phyloP scores from a whole-genome alignment of 257 asterid genomes.

The Solanum virginianum region DNA sequence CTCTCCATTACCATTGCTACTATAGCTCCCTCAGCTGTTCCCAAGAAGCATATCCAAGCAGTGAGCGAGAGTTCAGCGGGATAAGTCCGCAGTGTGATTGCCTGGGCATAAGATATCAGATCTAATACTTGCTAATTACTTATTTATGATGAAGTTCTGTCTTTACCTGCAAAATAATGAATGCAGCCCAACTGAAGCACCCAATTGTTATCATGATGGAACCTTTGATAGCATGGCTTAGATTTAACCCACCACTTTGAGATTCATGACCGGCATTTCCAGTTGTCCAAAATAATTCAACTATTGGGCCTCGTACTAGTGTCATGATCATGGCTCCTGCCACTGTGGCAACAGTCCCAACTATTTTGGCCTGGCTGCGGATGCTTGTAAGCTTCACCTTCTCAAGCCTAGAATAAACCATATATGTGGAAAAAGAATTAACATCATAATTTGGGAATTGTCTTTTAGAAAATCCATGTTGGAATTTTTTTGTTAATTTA shows the following conservation, averaged over 20 bases:
- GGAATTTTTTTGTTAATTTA: not conserved
- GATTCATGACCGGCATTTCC: slow-evolving; percentile 4
- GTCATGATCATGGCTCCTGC: slow-evolving; percentile 99
- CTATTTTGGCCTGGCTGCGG: slow-evolving; percentile 82
- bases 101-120: slow-evolving; percentile 19
- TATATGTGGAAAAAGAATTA: not conserved
- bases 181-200: slow-evolving; percentile 80
- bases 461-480: not conserved
- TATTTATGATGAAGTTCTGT: not conserved
- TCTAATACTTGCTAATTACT: not conserved
- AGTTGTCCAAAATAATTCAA: slow-evolving; percentile 64
- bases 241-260: slow-evolving; percentile 24
- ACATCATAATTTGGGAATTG: not conserved
- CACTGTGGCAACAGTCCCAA: slow-evolving; percentile 70
- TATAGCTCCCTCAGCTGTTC: slow-evolving; percentile 61
- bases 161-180: slow-evolving; percentile 84
- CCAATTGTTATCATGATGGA: slow-evolving; percentile 70
- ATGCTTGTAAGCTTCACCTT: slow-evolving; percentile 58
- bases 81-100: slow-evolving; percentile 54
- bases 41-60: slow-evolving; percentile 81
- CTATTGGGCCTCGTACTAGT: slow-evolving; percentile 50
- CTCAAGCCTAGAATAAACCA: slow-evolving; percentile 46
- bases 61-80: slow-evolving; percentile 79
- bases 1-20: slow-evolving; percentile 64
- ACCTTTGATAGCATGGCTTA: slow-evolving; percentile 65